These are phyloP conservation scores for Wickerhamomyces chambardii DNA, from an alignment of 805 yeast genomes.

Conservation along the genomic window DNA sequence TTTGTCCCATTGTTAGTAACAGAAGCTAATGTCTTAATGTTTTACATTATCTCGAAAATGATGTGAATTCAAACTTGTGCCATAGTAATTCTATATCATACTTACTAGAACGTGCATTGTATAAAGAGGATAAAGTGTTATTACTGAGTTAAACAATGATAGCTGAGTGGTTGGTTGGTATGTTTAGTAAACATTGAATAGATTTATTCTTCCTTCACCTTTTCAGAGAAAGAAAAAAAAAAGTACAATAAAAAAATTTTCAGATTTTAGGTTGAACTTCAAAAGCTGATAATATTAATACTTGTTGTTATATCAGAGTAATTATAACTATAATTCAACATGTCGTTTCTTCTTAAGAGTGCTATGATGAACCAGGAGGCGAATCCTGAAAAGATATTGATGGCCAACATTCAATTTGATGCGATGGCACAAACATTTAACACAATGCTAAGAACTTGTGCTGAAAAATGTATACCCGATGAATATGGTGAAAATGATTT, in stretches of 20 bases:
- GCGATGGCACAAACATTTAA: conserved; percentile 52
- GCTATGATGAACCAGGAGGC: conserved; percentile 40
- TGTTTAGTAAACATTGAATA: too few species aligned
- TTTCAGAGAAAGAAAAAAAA: not conserved
- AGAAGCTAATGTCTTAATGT: too few species aligned
- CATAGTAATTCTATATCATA: too few species aligned
- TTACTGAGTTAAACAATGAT: too few species aligned
- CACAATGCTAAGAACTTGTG: conserved; percentile 52
- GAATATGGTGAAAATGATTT: conserved; percentile 81
- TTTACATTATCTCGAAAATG: too few species aligned
- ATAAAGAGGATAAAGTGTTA: too few species aligned
- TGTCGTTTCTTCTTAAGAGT: conserved; percentile 53
- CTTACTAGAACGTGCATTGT: not conserved
- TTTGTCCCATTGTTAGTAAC: conserved; percentile 19
- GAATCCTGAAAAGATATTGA: conserved; percentile 47
- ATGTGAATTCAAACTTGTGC: too few species aligned
- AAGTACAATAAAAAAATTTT: not conserved
- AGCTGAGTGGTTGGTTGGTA: too few species aligned
- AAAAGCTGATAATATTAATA: too few species aligned
- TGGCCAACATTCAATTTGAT: conserved; percentile 61
- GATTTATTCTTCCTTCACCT: too few species aligned
- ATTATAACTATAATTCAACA: too few species aligned
- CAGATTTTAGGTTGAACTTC: not conserved
- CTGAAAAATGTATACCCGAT: conserved; percentile 72
- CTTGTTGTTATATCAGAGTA: too few species aligned